Base-by-base conservation (phyloP, 208 protist species). In the Trypanosoma conorhini region DNA sequence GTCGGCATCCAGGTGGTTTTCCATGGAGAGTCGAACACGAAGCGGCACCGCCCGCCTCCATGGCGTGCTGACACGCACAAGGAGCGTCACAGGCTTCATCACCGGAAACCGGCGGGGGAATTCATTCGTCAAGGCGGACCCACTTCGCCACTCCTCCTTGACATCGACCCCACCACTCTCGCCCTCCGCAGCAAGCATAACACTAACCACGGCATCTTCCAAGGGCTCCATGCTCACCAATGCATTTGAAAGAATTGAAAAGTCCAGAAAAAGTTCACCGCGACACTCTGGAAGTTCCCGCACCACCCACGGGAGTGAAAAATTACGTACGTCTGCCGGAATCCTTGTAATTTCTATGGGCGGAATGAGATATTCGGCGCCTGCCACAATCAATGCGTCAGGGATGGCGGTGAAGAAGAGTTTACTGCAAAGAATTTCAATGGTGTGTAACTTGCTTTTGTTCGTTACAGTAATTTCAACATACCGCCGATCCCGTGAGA, bases 351-450 rank as follows among this genome's bases (percentile, higher is more conserved):
- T 85, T 30, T 94, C 88, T 58, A 96, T 89, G 7, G 83, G 83
- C 40, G 92, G 85, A 62, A 95, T 83, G 21, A 92, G 80, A 64
- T 91, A 92, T 59, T 95, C 92, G 9, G 86, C 83, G 5, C 86
- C 85, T 15, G 92, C 71, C 19, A 92, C 76, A 48, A 96, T 72
- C 57, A 94, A 74, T 26, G 85, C 87, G 62, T 88, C 77, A 22
- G 82, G 88, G 24, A 91, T 70, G 30, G 40, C 40, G 74, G 81
- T 74, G 74, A 94, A 94, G 13, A 66, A 31, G n/a, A 95, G 70
- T 0, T 60, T 30, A 67, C 79, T 91, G 58, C 92, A 85, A 60
- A 87, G 80, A 58, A 95, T 75, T 70, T 92, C 82, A 55, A 94
- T 86, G 57, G 82, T 95, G 74, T 95, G 86, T 40, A 82, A 76